Evolutionary conservation across 208 protist genomes (phyloP).

Genomic region (Acanthamoeba culbertsoni): DNA sequence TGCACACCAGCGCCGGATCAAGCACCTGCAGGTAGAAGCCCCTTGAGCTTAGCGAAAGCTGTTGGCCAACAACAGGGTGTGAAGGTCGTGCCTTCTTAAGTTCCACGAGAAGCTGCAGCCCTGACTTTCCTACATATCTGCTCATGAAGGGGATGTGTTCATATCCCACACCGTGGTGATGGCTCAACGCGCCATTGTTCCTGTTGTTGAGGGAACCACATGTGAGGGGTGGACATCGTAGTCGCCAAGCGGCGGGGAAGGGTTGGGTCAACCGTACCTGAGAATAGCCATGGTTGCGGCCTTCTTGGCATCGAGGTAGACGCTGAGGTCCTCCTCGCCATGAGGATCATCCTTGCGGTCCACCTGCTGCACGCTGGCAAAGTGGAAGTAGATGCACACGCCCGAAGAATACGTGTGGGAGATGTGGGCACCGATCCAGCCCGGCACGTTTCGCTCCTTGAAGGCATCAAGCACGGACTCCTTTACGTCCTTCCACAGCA

Average conservation of each 20-base stretch:
- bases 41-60: neutral
- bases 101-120: neutral
- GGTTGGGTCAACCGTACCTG: conserved; percentile 25
- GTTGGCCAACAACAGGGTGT: neutral
- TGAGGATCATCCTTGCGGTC: neutral
- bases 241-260: neutral
- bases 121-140: neutral
- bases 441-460: conserved; percentile 22
- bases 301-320: conserved; percentile 69
- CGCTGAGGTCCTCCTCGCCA: conserved; percentile 51
- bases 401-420: conserved; percentile 78
- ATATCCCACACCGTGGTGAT: conserved; percentile 58
- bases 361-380: conserved; percentile 64
- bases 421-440: conserved; percentile 70
- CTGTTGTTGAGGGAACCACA: neutral
- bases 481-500: conserved; percentile 73
- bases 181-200: conserved; percentile 59
- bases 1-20: neutral
- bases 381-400: conserved; percentile 83
- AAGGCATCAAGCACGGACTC: conserved; percentile 47
- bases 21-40: neutral
- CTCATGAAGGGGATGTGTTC: conserved; percentile 3
- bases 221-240: neutral
- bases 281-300: conserved; percentile 77
- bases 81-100: neutral